These are phyloP conservation scores for Trichocomaceae sp. DNA, from an alignment of 2,329 filamentous ascomycete species.

Conservation along the genomic window DNA sequence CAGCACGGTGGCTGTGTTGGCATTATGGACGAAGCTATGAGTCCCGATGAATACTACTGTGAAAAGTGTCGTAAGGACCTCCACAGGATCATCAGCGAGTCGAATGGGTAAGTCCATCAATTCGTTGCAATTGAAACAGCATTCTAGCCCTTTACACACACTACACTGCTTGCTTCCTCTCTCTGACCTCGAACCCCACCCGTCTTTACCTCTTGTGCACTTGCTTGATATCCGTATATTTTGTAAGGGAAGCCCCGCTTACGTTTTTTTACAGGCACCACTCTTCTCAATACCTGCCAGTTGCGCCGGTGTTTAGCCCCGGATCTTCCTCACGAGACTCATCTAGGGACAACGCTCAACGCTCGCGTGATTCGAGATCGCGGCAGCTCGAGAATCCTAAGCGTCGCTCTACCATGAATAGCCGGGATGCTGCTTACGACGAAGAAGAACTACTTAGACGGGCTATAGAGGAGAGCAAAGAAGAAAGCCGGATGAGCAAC, in stretches of 20 bases:
- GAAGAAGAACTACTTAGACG: conserved; percentile 84
- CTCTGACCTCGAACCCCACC: conserved; percentile 4
- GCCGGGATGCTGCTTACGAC: conserved; percentile 87
- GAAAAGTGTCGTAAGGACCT: conserved; percentile 89
- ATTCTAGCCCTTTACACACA: not conserved
- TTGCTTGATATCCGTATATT: not conserved
- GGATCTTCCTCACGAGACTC: conserved; percentile 39
- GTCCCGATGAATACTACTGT: conserved; percentile 96
- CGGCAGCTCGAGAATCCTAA: conserved; percentile 60
- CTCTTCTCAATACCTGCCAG: conserved; percentile 59
- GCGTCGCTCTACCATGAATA: conserved; percentile 94
- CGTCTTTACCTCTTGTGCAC: not conserved
- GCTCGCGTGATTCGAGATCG: conserved; percentile 37
- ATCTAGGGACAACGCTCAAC: conserved; percentile 34
- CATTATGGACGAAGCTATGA: conserved; percentile 87
- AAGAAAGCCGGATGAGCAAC: conserved; percentile 55
- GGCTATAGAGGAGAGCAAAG: conserved; percentile 92
- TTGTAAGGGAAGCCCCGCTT: conserved; percentile 16
- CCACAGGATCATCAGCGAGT: conserved; percentile 72
- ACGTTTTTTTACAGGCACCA: conserved; percentile 45
- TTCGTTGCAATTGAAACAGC: not conserved
- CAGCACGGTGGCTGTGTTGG: conserved; percentile 97
- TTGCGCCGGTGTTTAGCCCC: conserved; percentile 45
- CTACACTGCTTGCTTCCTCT: not conserved
- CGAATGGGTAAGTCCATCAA: conserved; percentile 67